Conservation (phyloP, 2,329 filamentous ascomycete species). For the Neopestalotiopsis sp. region DNA sequence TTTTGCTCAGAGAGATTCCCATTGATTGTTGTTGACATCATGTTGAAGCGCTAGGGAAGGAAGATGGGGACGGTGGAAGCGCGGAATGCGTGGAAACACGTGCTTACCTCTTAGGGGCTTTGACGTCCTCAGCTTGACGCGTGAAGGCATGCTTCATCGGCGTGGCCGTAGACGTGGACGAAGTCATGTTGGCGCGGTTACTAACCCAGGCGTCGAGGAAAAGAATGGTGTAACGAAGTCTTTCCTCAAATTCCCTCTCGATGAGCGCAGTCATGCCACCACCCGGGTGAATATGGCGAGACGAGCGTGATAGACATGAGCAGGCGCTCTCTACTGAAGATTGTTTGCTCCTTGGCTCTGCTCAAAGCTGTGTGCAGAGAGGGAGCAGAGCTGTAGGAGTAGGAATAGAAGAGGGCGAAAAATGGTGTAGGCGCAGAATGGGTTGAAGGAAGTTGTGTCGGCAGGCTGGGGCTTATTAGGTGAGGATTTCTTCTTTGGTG, state of each 20-base stretch:
- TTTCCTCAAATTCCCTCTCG: constrained; percentile 26
- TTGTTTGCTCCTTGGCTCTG: not conserved
- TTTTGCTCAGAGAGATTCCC: constrained; percentile 99
- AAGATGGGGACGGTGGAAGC: constrained; percentile 20
- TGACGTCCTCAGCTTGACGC: constrained; percentile 80
- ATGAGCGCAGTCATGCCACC: constrained; percentile 29
- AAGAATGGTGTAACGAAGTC: constrained; percentile 27
- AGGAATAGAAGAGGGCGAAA: not conserved
- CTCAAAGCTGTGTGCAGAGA: constrained; percentile 7
- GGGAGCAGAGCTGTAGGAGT: constrained; percentile 8
- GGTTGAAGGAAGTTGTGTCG: constrained; percentile 5
- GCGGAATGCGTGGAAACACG: constrained; percentile 18
- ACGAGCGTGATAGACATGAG: not conserved
- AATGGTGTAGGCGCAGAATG: not conserved
- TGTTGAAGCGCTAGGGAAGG: constrained; percentile 34
- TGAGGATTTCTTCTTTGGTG: constrained; percentile 12
- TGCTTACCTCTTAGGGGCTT: constrained; percentile 87
- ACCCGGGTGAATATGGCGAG: not conserved
- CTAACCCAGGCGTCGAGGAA: constrained; percentile 26
- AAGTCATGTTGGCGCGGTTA: constrained; percentile 47
- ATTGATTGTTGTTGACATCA: constrained; percentile 92
- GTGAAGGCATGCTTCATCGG: constrained; percentile 78
- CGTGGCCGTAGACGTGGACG: constrained; percentile 75
- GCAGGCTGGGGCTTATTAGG: not conserved
- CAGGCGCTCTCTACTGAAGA: not conserved